Percentiles rank a stretch among this genome's conserved stretches.
Evolutionary conservation across 2,329 filamentous ascomycete genomes (phyloP).

Genomic region (Periconia digitata): DNA sequence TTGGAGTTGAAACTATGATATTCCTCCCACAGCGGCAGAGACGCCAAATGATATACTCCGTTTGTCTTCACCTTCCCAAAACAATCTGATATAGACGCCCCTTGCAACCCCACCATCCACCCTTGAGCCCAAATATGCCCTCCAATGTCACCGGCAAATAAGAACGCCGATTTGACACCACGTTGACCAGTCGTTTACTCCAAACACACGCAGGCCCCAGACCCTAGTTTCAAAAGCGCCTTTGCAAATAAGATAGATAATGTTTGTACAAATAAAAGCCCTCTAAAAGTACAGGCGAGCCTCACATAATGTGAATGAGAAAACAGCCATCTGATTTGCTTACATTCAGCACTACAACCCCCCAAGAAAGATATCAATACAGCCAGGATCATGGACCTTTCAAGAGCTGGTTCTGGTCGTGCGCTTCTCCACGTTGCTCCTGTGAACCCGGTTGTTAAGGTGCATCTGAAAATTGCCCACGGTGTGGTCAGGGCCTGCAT

Average conservation of each 20-base stretch:
- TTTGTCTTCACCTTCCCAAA: slow-evolving; percentile 1
- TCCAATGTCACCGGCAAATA: slow-evolving; percentile 19
- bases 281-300: background rate
- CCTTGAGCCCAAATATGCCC: slow-evolving; percentile 8
- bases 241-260: slow-evolving; percentile 6
- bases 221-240: background rate
- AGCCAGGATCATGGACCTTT: background rate
- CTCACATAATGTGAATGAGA: slow-evolving; percentile 3
- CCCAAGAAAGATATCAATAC: background rate
- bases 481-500: slow-evolving; percentile 79
- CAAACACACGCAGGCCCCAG: slow-evolving; percentile 11
- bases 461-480: slow-evolving; percentile 93
- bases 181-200: slow-evolving; percentile 14
- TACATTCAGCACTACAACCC: background rate
- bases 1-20: background rate
- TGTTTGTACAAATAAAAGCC: slow-evolving; percentile 19
- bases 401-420: slow-evolving; percentile 16
- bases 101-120: background rate
- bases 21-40: background rate
- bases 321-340: background rate
- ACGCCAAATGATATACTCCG: background rate
- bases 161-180: slow-evolving; percentile 29
- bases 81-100: background rate
- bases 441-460: slow-evolving; percentile 78
- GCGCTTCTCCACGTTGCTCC: slow-evolving; percentile 38